phyloP scores from a whole-genome alignment of 2,329 filamentous ascomycete genomes.

The Chrysoporthe cubensis region DNA sequence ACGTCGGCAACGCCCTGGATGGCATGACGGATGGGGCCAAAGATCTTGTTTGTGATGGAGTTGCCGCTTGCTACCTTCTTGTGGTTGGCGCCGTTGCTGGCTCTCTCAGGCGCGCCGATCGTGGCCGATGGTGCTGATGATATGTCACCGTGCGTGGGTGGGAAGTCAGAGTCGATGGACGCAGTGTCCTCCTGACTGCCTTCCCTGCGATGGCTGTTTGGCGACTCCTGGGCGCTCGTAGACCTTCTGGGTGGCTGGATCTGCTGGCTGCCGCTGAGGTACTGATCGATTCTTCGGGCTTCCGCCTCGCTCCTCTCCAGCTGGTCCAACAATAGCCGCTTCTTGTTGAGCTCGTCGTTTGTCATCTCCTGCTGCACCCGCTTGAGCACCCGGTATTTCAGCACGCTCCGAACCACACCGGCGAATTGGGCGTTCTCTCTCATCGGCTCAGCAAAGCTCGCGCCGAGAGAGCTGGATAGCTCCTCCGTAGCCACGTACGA shows the following conservation, averaged over 20 bases:
- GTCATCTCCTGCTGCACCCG: conserved; percentile 98
- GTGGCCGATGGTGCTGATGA: conserved; percentile 71
- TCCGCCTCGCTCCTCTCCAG: conserved; percentile 94
- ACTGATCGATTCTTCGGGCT: conserved; percentile 90
- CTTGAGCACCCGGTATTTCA: conserved; percentile 90
- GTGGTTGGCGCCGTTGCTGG: conserved; percentile 58
- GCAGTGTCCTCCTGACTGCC: conserved; percentile 75
- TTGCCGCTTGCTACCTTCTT: conserved; percentile 84
- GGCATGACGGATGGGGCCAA: conserved; percentile 92
- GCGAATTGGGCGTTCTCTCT: conserved; percentile 97
- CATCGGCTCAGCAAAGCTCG: conserved; percentile 96
- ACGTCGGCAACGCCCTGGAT: conserved; percentile 96
- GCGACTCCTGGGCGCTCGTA: conserved; percentile 57
- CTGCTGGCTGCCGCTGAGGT: conserved; percentile 75
- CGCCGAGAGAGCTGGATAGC: conserved; percentile 82
- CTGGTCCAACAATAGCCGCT: conserved; percentile 78
- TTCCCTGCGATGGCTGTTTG: conserved; percentile 56
- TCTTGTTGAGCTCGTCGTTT: conserved; percentile 87
- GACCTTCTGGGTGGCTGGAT: conserved; percentile 70
- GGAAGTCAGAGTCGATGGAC: conserved; percentile 95
- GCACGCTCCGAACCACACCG: conserved; percentile 84
- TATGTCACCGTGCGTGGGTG: conserved; percentile 79
- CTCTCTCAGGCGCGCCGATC: conserved; percentile 68
- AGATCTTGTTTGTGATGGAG: conserved; percentile 91
- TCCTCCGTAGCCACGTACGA: conserved; percentile 97